Base-by-base conservation (phyloP, 2,329 filamentous ascomycete genomes). In the Hypoxylon sp. region DNA sequence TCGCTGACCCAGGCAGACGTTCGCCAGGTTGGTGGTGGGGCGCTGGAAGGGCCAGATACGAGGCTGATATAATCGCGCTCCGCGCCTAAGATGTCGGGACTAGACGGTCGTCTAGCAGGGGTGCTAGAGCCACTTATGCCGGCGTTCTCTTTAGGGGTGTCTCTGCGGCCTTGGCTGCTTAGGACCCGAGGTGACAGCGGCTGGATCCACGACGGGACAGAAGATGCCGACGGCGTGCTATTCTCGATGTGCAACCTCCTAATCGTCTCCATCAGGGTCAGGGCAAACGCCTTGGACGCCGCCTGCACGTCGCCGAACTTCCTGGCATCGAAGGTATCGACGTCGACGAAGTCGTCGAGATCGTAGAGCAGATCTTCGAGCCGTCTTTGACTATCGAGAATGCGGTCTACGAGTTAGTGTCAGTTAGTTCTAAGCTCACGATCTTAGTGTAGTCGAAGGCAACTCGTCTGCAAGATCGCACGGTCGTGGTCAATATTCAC, bases 301-400 rank as follows among this genome's bases (percentile, higher is more conserved):
- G 74, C 66, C 49, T 78, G 76, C 4, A 79, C 62, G 15, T 74
- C 71, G 1, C 68, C 55, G 48, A 77, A 79, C 53, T 69, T 74
- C 21, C 66, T 63, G 17, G 66, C 60, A 8, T 76, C 73, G 51
- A 77, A 79, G 3, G 73, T 69, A 41, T 74, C 73, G 4, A 69
- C 60, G 21, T 77, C 72, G 23, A 73, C 73, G 52, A 73, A 78
- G 65, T 79, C 77, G 35, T 79, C 77, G 38, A 79, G 73, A 55
- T 79, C 77, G 62, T 78, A 79, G 5, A 79, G 70, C 2, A 78
- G 66, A 48, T 77, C 74, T 45, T 78, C 76, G 3, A 79, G 64
- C 13, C 62, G 54, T 9, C 74, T 63, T 20, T 68, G 67, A 11
- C 62, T 65, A 43, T 67, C 63, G 37, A 64, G 29, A 6, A 69